Conservation (phyloP, 225 moss, liverwort and hornwort genomes). For the Polytrichum commune region DNA sequence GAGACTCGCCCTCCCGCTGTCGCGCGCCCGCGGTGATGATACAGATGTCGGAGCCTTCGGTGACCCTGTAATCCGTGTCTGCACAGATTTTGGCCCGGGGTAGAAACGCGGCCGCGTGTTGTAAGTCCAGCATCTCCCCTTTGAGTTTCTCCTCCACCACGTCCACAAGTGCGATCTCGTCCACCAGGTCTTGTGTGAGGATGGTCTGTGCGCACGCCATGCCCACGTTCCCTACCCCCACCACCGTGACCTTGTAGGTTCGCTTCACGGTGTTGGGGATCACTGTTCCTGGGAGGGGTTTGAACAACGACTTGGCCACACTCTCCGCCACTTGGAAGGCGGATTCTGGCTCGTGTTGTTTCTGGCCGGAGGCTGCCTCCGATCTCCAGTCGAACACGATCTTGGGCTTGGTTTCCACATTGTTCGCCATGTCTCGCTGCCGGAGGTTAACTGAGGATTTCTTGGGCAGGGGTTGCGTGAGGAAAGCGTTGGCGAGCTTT, state of each 20-base stretch:
- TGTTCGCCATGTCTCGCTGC: conserved; percentile 20
- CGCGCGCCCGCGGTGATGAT: conserved; percentile 89
- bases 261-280: conserved; percentile 14
- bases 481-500: background rate
- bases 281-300: conserved; percentile 36
- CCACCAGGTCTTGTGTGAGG: conserved; percentile 69
- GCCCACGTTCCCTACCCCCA: conserved; percentile 93
- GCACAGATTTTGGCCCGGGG: conserved; percentile 69
- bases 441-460: background rate
- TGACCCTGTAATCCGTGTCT: conserved; percentile 67
- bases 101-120: conserved; percentile 85
- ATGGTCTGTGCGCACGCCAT: conserved; percentile 98
- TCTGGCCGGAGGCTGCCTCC: background rate
- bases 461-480: background rate
- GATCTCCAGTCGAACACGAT: conserved; percentile 50
- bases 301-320: conserved; percentile 35
- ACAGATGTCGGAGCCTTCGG: conserved; percentile 81
- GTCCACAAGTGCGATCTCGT: conserved; percentile 80
- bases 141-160: conserved; percentile 73
- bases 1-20: conserved; percentile 82
- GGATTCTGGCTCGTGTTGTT: conserved; percentile 22
- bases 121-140: conserved; percentile 93
- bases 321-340: conserved; percentile 21
- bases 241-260: conserved; percentile 45
- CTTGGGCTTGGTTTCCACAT: conserved; percentile 25